Evolutionary conservation across 345 rosid species (phyloP).

Genomic region (Erysimum cheiranthoides): DNA sequence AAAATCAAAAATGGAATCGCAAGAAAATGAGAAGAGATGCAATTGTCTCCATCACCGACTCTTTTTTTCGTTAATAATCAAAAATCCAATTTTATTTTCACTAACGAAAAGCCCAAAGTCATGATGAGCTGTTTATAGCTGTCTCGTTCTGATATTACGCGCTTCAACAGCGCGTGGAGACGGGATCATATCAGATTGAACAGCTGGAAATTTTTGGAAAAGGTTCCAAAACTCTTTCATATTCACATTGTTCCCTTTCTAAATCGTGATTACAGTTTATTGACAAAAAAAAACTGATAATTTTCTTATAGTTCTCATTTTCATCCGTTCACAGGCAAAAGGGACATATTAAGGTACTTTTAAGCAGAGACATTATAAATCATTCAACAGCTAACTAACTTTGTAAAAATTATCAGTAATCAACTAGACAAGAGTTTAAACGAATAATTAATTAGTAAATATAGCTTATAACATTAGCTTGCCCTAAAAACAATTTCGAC

Average conservation of each 20-base stretch:
- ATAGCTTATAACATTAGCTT: conserved; percentile 24
- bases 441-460: conserved; percentile 17
- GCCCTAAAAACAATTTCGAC: conserved; percentile 23
- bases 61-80: neutral
- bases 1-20: neutral
- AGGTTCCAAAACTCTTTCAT: neutral
- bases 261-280: neutral
- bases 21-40: conserved; percentile 23
- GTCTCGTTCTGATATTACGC: conserved; percentile 27
- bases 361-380: neutral
- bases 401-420: neutral
- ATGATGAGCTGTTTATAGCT: conserved; percentile 45
- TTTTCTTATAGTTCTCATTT: too few species aligned
- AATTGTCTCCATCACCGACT: conserved; percentile 37
- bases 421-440: neutral
- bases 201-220: conserved; percentile 15
- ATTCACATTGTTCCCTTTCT: neutral
- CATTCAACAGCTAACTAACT: neutral
- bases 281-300: neutral
- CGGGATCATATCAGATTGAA: conserved; percentile 1
- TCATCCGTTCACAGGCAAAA: too few species aligned
- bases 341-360: neutral
- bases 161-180: conserved; percentile 22
- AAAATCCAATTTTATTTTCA: neutral
- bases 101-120: conserved; percentile 30